Evolutionary conservation across 768 basidiomycete species (phyloP), one percentile per base, ranked within the genome.

Genomic region (Mycena rosella): DNA sequence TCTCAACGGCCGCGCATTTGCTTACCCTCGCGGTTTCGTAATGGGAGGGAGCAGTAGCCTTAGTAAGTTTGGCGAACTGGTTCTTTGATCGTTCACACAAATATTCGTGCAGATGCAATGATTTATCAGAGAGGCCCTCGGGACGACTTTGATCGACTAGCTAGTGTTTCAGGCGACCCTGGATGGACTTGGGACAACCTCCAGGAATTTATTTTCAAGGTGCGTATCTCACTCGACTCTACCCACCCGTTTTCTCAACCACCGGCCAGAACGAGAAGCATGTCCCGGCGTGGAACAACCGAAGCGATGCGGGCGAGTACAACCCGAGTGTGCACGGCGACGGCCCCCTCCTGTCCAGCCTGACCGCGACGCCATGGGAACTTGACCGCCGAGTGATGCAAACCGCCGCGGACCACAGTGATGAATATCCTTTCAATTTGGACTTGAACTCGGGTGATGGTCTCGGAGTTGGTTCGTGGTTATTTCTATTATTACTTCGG

Each of bases 41-140:
- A 53, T 80, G 13, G 78, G 79, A 13, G 79, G 79, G 6, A 69
- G 69, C 26, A 78, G 75, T 60, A 67, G 72, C 30, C 71, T 76
- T 60, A 80, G 79, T 80, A 48, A 26, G 76, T 3, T 69, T 15
- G 17, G 13, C 51, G 11, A 13, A 2, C 36, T 40, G 47, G 8
- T 30, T 10, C n/a, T 18, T 34, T 24, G 32, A n/a, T 8, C 29
- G n/a, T 17, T 29, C 58, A 56, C 36, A 38, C 14, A 34, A n/a
- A 22, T 26, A 4, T 20, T 56, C n/a, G 10, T 9, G 38, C 5
- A 77, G 77, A 78, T 51, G 36, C 18, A 29, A 73, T 78, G 75
- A 47, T 67, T 1, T 78, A 75, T 49, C 64, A 61, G 14, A 74
- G 76, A 27, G 77, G 77, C 18, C 68, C 76, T 0, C 54, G 54